These are phyloP conservation scores for Emericellopsis atlantica DNA, from an alignment of 2,329 filamentous ascomycete genomes.

Conservation along the genomic window DNA sequence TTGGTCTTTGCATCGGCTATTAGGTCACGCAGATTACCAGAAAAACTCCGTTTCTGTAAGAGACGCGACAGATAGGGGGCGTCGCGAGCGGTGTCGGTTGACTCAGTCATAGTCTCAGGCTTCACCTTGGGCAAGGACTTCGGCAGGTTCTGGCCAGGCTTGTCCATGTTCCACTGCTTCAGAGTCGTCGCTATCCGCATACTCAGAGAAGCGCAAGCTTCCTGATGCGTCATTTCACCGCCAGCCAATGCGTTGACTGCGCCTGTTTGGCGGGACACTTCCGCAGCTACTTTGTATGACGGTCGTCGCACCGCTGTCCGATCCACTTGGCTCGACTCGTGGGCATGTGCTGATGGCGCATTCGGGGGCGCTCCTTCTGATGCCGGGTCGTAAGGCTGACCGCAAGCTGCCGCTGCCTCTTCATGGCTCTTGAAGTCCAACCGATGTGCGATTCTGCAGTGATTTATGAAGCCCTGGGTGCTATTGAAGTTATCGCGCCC, in stretches of 20 bases:
- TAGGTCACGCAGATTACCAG: slow-evolving; percentile 43
- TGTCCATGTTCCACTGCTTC: too few species aligned
- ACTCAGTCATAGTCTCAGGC: slow-evolving; percentile 1
- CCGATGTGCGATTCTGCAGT: slow-evolving; percentile 91
- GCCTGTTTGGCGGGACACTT: not conserved
- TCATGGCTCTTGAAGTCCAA: slow-evolving; percentile 94
- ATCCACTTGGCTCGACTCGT: too few species aligned
- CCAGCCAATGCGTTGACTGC: slow-evolving; percentile 21
- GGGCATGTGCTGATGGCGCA: too few species aligned
- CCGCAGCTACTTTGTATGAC: not conserved
- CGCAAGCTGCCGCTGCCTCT: slow-evolving; percentile 78
- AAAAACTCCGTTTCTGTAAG: slow-evolving; percentile 48
- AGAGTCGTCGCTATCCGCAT: slow-evolving; percentile 30
- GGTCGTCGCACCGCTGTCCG: too few species aligned
- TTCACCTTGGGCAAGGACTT: slow-evolving; percentile 3
- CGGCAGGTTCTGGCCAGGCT: too few species aligned
- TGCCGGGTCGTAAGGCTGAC: slow-evolving; percentile 57
- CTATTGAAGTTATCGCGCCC: slow-evolving; percentile 86
- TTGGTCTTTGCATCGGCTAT: slow-evolving; percentile 47
- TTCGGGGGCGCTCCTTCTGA: slow-evolving; percentile 3
- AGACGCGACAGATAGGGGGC: slow-evolving; percentile 57
- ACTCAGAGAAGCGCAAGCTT: slow-evolving; percentile 36
- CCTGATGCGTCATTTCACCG: slow-evolving; percentile 36
- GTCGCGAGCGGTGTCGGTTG: slow-evolving; percentile 34
- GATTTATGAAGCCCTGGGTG: slow-evolving; percentile 98